These are phyloP conservation scores for Babjeviella inositovora DNA, from an alignment of 805 yeast species.

Conservation along the genomic window DNA sequence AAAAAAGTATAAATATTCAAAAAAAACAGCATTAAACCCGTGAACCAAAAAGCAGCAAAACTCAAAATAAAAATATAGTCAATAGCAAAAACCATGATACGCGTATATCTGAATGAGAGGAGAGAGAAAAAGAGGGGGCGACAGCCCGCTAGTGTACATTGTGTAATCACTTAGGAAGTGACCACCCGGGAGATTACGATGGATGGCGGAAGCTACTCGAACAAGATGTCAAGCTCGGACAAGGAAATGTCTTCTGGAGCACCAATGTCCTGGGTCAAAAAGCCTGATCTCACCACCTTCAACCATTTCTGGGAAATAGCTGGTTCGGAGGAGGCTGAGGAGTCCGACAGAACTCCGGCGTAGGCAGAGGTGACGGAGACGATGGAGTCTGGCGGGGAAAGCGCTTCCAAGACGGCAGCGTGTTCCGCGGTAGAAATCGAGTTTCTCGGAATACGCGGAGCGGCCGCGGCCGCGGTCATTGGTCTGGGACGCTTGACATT, in stretches of 20 bases:
- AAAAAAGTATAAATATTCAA: no score
- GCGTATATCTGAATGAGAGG: no score
- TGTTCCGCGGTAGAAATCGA: constrained; percentile 39
- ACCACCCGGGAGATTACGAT: no score
- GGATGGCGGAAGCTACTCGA: constrained; percentile 17
- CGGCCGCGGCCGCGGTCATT: constrained; percentile 69
- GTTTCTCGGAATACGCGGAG: constrained; percentile 61
- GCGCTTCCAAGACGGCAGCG: constrained; percentile 44
- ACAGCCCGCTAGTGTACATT: no score
- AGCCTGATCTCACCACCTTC: constrained; percentile 61
- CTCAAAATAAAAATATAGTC: no score
- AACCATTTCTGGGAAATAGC: constrained; percentile 46
- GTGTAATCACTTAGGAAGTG: no score
- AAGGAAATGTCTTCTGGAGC: constrained; percentile 67
- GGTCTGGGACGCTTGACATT: constrained; percentile 27
- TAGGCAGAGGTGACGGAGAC: constrained; percentile 9
- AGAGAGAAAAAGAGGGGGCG: no score
- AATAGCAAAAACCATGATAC: no score
- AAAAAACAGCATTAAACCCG: no score
- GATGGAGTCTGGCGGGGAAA: constrained; percentile 19
- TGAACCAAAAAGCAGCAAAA: no score
- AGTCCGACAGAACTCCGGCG: constrained; percentile 5
- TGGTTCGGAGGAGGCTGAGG: constrained; percentile 8
- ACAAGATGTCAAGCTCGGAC: constrained; percentile 46
- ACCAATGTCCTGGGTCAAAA: constrained; percentile 61